Percentiles rank a stretch among this genome's conserved stretches.
These are phyloP conservation scores for Magnaporthiopsis rhizophila DNA, from an alignment of 2,329 filamentous ascomycete genomes.

Conservation along the genomic window DNA sequence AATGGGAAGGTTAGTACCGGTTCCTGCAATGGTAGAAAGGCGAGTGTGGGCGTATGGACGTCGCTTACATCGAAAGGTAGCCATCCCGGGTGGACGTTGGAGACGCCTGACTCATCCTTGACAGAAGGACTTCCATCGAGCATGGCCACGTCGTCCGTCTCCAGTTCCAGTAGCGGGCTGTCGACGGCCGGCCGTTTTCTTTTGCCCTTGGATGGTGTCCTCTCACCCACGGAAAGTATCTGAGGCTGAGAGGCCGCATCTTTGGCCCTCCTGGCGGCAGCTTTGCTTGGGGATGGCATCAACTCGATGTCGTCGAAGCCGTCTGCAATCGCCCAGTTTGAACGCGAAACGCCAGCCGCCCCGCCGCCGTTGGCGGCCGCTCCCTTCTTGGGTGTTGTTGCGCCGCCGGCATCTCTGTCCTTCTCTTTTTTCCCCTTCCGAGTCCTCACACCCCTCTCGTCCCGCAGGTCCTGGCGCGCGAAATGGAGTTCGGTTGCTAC, in stretches of 20 bases:
- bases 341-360: constrained; percentile 23
- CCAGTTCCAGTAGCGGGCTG: constrained; percentile 57
- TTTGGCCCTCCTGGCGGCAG: constrained; percentile 29
- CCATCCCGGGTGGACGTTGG: constrained; percentile 9
- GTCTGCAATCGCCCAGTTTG: constrained; percentile 57
- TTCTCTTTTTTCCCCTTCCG: constrained; percentile 11
- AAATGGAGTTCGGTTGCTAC: constrained; percentile 66
- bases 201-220: constrained; percentile 61
- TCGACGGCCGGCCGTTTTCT: constrained; percentile 58
- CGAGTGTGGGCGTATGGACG: not conserved
- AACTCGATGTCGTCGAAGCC: constrained; percentile 67
- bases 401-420: constrained; percentile 33
- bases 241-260: constrained; percentile 33
- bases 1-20: constrained; percentile 15
- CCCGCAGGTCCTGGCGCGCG: constrained; percentile 60
- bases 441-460: constrained; percentile 39
- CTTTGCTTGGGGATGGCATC: constrained; percentile 44
- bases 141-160: constrained; percentile 35
- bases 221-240: constrained; percentile 34
- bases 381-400: constrained; percentile 48
- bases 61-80: constrained; percentile 36
- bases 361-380: constrained; percentile 19
- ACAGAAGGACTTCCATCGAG: constrained; percentile 19
- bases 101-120: constrained; percentile 10
- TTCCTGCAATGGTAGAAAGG: not conserved